Evolutionary conservation across 179 eudicot genomes (phyloP), one percentile per base, ranked within the genome.

Genomic region (Corrigiola litoralis): DNA sequence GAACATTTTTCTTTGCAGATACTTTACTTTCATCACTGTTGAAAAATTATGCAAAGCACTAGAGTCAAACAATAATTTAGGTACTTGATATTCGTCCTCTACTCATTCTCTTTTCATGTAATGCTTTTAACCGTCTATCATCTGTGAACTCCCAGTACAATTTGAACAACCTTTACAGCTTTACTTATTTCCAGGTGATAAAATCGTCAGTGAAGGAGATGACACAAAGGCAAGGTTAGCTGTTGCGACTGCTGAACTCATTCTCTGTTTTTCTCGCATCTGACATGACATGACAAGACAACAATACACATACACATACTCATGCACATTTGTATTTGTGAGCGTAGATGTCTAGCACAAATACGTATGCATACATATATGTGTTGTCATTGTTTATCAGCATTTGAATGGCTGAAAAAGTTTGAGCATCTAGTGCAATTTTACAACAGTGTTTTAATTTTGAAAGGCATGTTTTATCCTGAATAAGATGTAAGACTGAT

Each of bases 21-120:
- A 84, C 72, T 89, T 85, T 63, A 89, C 98, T 38, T 92, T 80
- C 75, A 87, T 84, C 72, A 79, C 78, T 50, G 72, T 85, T 68
- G 92, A 82, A 45, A 89, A 87, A 71, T 65, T 87, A 45, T 80
- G 84, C 57, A 83, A 80, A 60, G 75, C 67, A 34, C 73, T 89
- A 76, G 88, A 79, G 69, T 70, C 71, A 9, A 63, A 66, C 38
- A 73, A 73, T 54, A 46, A 34, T 29, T 58, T 82, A 75, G 95
- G 96, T 92, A 79, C 21, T 44, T 63, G n/a, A 65, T 44, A 56
- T 51, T 47, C 27, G 66, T 17, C 4, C 32, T 45, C n/a, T 3
- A 27, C 14, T 5, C 44, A 1, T 32, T 31, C 24, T 62, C 10
- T 48, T 59, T 18, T 60, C 8, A 38, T 34, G 6, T 31, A 16